Percentiles rank a stretch among this genome's conserved stretches.
These are phyloP conservation scores for Celoporthe dispersa DNA, from an alignment of 2,329 filamentous ascomycete genomes.

Conservation along the genomic window DNA sequence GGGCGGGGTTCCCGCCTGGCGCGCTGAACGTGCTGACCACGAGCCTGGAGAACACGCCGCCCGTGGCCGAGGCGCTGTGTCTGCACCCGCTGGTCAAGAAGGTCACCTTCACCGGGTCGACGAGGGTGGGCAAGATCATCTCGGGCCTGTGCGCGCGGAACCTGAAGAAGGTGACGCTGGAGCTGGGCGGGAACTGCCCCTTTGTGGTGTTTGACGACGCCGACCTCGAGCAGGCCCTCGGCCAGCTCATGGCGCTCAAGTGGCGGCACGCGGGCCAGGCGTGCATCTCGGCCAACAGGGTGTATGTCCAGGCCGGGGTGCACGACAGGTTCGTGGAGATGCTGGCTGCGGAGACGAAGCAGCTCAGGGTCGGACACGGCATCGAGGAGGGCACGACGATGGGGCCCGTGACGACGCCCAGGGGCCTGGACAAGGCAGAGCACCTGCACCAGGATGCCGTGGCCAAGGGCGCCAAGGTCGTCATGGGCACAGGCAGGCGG, in stretches of 20 bases:
- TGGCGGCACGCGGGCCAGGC: constrained; percentile 64
- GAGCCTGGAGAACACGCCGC: constrained; percentile 48
- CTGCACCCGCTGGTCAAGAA: constrained; percentile 57
- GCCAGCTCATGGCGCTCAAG: constrained; percentile 43
- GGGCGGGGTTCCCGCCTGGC: constrained; percentile 77
- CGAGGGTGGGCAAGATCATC: constrained; percentile 70
- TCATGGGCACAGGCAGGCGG: constrained; percentile 53
- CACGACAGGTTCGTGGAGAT: constrained; percentile 64
- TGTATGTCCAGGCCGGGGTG: constrained; percentile 67
- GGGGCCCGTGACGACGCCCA: constrained; percentile 42
- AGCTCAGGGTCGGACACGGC: constrained; percentile 33
- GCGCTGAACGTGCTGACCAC: constrained; percentile 62
- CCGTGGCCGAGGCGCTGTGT: constrained; percentile 51
- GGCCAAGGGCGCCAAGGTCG: constrained; percentile 33
- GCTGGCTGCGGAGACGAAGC: constrained; percentile 39
- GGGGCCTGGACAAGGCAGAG: constrained; percentile 42
- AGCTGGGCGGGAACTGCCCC: constrained; percentile 73
- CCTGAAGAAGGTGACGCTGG: constrained; percentile 71
- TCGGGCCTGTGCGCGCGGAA: constrained; percentile 65
- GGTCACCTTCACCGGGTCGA: constrained; percentile 78
- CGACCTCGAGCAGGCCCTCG: constrained; percentile 64
- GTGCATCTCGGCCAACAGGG: constrained; percentile 67
- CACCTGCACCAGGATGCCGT: constrained; percentile 31
- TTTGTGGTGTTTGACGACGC: constrained; percentile 72
- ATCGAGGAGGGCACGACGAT: constrained; percentile 38